Evolutionary conservation across 768 basidiomycete genomes (phyloP).

Genomic region (Boletus reticulatus): DNA sequence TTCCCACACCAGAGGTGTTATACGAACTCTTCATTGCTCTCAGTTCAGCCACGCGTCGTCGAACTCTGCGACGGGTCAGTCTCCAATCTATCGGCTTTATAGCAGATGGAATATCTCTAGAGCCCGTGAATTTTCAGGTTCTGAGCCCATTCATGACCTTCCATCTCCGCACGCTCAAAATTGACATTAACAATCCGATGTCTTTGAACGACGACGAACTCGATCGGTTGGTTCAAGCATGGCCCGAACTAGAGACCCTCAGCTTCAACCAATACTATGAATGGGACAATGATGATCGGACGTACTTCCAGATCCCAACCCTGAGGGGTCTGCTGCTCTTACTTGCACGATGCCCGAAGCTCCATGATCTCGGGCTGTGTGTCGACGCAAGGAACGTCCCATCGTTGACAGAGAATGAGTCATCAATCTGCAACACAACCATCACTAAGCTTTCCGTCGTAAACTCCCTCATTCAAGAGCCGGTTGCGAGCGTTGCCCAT

Average conservation of each 20-base stretch:
- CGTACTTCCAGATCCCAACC: neutral
- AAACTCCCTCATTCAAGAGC: neutral
- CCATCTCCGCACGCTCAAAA: neutral
- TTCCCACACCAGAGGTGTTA: neutral
- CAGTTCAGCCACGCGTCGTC: neutral
- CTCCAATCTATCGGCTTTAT: neutral
- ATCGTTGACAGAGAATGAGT: neutral
- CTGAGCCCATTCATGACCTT: constrained; percentile 3
- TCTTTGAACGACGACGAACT: constrained; percentile 5
- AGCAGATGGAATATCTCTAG: neutral
- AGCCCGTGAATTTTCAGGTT: neutral
- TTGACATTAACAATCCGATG: neutral
- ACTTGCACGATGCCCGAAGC: neutral
- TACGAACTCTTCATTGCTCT: constrained; percentile 2
- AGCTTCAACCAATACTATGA: neutral
- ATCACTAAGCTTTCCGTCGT: neutral
- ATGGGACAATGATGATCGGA: neutral
- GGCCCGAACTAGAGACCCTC: constrained; percentile 2
- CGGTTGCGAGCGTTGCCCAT: neutral
- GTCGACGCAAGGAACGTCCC: constrained; percentile 3
- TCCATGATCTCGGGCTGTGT: neutral
- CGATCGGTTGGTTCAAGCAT: neutral
- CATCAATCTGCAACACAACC: neutral
- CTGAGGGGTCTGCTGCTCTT: constrained; percentile 2
- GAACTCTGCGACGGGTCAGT: neutral